These are phyloP conservation scores for Ogataea corticis DNA, from an alignment of 805 yeast genomes.

Conservation along the genomic window DNA sequence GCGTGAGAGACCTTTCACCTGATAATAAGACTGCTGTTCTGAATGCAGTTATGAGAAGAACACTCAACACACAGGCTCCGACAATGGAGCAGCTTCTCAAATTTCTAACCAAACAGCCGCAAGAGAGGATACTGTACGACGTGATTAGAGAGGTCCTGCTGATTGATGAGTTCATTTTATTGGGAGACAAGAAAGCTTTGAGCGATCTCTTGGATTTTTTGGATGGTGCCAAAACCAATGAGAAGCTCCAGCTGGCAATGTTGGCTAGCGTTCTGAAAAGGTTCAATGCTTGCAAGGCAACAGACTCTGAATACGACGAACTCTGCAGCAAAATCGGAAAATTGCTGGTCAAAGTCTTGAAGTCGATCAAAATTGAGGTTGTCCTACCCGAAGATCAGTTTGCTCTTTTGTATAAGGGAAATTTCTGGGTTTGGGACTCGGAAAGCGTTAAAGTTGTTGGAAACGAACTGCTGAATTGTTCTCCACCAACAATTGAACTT, in stretches of 20 bases:
- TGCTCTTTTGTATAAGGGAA: background rate
- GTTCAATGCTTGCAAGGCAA: background rate
- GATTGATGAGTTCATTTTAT: background rate
- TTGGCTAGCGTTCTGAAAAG: background rate
- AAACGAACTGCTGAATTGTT: background rate
- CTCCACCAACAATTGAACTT: background rate
- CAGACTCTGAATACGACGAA: background rate
- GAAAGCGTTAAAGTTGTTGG: constrained; percentile 6
- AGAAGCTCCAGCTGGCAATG: background rate
- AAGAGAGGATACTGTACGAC: background rate
- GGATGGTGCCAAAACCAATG: background rate
- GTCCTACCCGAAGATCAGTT: too few relatives aligned
- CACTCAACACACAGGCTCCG: background rate
- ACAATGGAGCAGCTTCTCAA: background rate
- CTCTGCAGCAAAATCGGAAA: background rate
- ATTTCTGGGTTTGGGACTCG: background rate
- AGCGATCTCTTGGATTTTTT: background rate
- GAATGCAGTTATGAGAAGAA: background rate
- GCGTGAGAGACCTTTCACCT: background rate
- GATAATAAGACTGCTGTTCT: background rate
- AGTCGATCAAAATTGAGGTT: background rate
- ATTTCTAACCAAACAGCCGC: background rate
- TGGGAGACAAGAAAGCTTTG: background rate
- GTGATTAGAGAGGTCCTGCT: background rate
- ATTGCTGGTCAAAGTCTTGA: background rate